These are phyloP conservation scores for Sugiyamaella valdiviana DNA, from an alignment of 805 yeast species.

Conservation along the genomic window DNA sequence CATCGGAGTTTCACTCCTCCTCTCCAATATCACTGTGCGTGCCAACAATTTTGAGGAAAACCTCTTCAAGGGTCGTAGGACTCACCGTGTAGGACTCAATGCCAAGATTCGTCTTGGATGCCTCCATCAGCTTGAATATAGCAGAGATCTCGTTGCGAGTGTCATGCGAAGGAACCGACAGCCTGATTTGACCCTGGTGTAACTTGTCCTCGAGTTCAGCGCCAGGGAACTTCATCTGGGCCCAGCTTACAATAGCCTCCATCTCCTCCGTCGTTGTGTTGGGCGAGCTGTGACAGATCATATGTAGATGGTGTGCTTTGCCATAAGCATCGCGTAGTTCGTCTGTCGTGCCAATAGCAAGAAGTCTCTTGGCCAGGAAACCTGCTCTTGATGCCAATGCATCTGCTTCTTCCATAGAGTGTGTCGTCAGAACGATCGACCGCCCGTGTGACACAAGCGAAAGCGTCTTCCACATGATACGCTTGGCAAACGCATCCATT, in stretches of 20 bases:
- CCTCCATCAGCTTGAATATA: conserved; percentile 20
- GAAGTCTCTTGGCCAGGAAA: conserved; percentile 27
- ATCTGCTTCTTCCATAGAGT: conserved; percentile 37
- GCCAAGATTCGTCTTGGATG: conserved; percentile 14
- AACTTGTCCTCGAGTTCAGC: conserved; percentile 27
- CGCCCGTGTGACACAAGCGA: conserved; percentile 29
- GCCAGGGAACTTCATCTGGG: conserved; percentile 22
- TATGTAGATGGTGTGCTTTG: conserved; percentile 27
- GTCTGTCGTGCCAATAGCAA: conserved; percentile 31
- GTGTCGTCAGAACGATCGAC: conserved; percentile 33
- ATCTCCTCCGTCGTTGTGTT: conserved; percentile 25
- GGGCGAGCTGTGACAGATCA: conserved; percentile 28
- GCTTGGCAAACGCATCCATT: conserved; percentile 36
- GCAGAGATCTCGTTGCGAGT: conserved; percentile 13
- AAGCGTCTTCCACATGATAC: conserved; percentile 35
- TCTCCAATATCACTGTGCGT: conserved; percentile 26
- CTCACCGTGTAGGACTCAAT: conserved; percentile 30
- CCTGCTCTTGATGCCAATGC: conserved; percentile 33
- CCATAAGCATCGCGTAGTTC: conserved; percentile 27
- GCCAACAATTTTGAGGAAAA: conserved; percentile 30
- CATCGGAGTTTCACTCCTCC: conserved; percentile 12
- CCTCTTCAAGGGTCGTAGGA: conserved; percentile 31
- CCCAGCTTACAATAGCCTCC: conserved; percentile 23
- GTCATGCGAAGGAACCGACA: conserved; percentile 23
- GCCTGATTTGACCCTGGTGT: conserved; percentile 31